Conservation (phyloP, 2,329 filamentous ascomycete species). For the Fonsecaea pedrosoi region DNA sequence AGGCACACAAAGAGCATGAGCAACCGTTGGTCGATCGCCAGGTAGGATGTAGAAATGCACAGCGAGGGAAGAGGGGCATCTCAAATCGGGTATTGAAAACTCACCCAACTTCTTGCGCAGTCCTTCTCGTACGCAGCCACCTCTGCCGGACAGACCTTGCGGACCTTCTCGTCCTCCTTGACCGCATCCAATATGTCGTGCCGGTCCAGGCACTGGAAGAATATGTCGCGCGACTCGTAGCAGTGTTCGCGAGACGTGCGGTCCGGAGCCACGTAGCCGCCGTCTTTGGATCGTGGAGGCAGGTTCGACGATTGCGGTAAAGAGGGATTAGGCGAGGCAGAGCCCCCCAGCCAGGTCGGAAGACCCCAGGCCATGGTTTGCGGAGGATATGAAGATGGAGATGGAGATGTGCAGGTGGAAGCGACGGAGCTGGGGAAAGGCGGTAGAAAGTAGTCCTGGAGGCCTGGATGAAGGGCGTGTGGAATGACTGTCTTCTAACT, state of each 20-base stretch:
- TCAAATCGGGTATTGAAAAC: constrained; percentile 45
- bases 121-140: constrained; percentile 76
- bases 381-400: not conserved
- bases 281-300: constrained; percentile 58
- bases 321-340: constrained; percentile 39
- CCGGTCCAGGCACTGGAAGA: constrained; percentile 85
- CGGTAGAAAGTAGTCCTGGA: not conserved
- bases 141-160: constrained; percentile 66
- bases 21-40: constrained; percentile 4
- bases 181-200: constrained; percentile 80
- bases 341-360: constrained; percentile 39
- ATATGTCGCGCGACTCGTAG: constrained; percentile 87
- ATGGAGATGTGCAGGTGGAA: not conserved
- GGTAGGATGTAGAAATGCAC: not conserved
- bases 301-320: constrained; percentile 39
- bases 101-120: constrained; percentile 89
- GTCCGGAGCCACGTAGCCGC: constrained; percentile 79
- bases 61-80: not conserved
- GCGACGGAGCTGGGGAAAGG: not conserved
- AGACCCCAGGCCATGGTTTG: constrained; percentile 37
- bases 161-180: constrained; percentile 61
- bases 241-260: constrained; percentile 80
- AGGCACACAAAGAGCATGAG: not conserved
- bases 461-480: not conserved
- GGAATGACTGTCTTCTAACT: not conserved